Percentiles rank a stretch among this genome's conserved stretches.
Conservation (phyloP, 441 rosid species). For the Jatropha podagrica region DNA sequence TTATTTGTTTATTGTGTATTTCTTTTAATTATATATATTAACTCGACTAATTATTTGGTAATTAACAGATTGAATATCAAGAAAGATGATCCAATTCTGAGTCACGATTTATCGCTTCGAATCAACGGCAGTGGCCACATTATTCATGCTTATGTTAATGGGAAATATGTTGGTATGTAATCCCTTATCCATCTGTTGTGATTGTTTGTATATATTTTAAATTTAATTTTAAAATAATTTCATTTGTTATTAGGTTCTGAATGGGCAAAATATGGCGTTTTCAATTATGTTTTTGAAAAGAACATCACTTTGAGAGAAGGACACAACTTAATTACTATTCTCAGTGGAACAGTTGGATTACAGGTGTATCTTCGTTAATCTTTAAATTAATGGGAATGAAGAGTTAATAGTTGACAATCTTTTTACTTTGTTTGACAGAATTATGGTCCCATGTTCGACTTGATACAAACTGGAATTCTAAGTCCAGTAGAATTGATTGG, state of each 20-base stretch:
- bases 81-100: conserved; percentile 21
- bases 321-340: conserved; percentile 44
- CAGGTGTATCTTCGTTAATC: conserved; percentile 27
- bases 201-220: neutral
- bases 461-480: conserved; percentile 39
- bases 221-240: neutral
- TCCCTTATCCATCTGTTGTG: neutral
- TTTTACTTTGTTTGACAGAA: conserved; percentile 32
- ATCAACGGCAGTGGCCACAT: conserved; percentile 56
- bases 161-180: conserved; percentile 45
- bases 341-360: conserved; percentile 64
- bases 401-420: neutral
- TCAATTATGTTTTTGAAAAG: conserved; percentile 36
- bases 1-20: neutral
- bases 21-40: neutral
- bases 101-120: conserved; percentile 40
- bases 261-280: conserved; percentile 31
- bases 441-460: conserved; percentile 58
- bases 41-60: neutral
- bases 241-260: conserved; percentile 5
- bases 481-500: conserved; percentile 52
- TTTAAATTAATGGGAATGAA: neutral
- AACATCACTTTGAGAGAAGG: conserved; percentile 41
- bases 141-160: conserved; percentile 62
- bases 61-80: conserved; percentile 11